phyloP scores from a whole-genome alignment of 2,329 filamentous ascomycete genomes.

The Gyromitra esculenta region DNA sequence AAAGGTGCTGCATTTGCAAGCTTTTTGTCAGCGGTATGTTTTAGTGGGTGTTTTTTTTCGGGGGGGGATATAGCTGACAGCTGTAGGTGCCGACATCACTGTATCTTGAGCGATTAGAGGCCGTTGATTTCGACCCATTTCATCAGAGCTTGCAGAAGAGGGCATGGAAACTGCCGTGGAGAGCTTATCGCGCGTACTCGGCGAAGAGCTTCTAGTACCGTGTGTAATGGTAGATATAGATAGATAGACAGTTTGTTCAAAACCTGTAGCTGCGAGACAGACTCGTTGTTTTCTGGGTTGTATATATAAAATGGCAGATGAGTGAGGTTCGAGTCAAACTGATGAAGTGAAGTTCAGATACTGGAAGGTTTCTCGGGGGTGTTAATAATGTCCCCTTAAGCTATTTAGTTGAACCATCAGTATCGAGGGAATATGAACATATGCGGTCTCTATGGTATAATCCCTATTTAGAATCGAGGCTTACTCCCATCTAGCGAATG shows the following conservation, averaged over 20 bases:
- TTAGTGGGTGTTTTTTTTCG: conserved; percentile 61
- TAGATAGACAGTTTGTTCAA: not conserved
- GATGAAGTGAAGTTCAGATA: not conserved
- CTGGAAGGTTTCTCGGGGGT: not conserved
- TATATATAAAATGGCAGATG: not conserved
- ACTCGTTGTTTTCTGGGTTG: not conserved
- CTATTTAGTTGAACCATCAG: too few species aligned
- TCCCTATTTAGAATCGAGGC: too few species aligned
- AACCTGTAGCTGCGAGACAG: not conserved
- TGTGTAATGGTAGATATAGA: not conserved
- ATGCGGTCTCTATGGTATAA: too few species aligned
- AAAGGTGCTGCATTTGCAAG: conserved; percentile 69
- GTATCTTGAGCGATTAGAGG: conserved; percentile 81
- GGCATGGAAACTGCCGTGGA: conserved; percentile 87
- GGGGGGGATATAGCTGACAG: conserved; percentile 59
- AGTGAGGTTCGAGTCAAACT: not conserved
- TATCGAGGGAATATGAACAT: too few species aligned
- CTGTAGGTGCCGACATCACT: conserved; percentile 79
- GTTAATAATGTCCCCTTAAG: too few species aligned
- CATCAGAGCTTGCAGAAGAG: conserved; percentile 70
- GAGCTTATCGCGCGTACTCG: conserved; percentile 58
- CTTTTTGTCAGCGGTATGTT: conserved; percentile 65
- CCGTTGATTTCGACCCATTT: conserved; percentile 84
- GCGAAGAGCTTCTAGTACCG: conserved; percentile 51
- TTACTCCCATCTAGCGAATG: too few species aligned